Evolutionary conservation across 2,329 filamentous ascomycete genomes (phyloP).

Genomic region (Aspergillus fumigatus): DNA sequence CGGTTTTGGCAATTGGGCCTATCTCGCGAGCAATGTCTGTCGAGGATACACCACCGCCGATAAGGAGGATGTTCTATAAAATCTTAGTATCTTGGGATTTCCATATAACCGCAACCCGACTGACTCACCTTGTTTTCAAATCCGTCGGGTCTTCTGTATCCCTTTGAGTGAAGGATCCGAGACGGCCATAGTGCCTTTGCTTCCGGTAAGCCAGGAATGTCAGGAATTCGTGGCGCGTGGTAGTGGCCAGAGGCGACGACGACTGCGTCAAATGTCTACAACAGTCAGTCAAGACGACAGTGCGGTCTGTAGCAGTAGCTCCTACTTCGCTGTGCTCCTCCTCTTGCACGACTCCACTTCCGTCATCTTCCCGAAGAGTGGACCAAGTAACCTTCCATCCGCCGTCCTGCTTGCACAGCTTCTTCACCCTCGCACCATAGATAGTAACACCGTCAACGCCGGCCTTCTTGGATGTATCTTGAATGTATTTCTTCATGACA

Average conservation of each 20-base stretch:
- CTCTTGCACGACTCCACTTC: conserved; percentile 2
- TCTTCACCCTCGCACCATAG: conserved; percentile 58
- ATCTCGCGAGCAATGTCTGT: conserved; percentile 53
- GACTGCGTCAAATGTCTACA: conserved; percentile 45
- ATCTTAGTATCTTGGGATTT: neutral
- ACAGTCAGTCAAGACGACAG: neutral
- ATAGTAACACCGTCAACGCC: conserved; percentile 48
- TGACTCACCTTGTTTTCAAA: conserved; percentile 52
- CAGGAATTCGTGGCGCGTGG: conserved; percentile 47
- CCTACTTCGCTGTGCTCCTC: conserved; percentile 10
- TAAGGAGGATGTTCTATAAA: conserved; percentile 49
- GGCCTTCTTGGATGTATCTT: conserved; percentile 50
- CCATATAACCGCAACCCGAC: neutral
- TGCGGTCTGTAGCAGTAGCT: neutral
- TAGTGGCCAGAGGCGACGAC: conserved; percentile 55
- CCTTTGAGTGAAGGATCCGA: conserved; percentile 49
- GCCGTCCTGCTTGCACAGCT: conserved; percentile 42
- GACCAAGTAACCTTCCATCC: conserved; percentile 52
- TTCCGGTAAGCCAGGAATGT: conserved; percentile 45
- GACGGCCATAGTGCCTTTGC: conserved; percentile 45
- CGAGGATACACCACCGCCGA: conserved; percentile 54
- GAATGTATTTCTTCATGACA: conserved; percentile 57
- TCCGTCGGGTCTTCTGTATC: conserved; percentile 43
- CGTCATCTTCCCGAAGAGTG: conserved; percentile 30
- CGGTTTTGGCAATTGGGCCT: conserved; percentile 38